Base-by-base conservation (phyloP, 2,329 filamentous ascomycete genomes). In the Colletotrichum camelliae region DNA sequence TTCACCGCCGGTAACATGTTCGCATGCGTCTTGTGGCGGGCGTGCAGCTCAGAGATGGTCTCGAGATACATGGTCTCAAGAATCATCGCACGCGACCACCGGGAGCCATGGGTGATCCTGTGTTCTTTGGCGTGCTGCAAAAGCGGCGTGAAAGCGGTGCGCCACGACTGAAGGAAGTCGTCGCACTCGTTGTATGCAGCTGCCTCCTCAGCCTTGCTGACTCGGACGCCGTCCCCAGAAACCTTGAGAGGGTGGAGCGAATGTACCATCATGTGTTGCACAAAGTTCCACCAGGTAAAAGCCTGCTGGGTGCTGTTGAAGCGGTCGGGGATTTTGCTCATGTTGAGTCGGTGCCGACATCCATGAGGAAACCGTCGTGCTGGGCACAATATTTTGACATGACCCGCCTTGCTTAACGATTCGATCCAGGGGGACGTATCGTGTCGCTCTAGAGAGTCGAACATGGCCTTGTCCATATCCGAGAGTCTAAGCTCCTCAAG, bases 31-130 rank as follows among this genome's bases (percentile, higher is more conserved):
- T 29, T 55, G 37, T 55, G 39, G 16, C 71, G 74, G 21, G 35
- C 43, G 37, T 74, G n/a, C 21, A 74, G 67, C 21, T 66, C 67
- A 12, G 74, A 48, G 24, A 77, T 24, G 27, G 60, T 70, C 62
- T 77, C 74, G 27, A 61, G 21, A 39, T 74, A 66, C 9, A 77
- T 57, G 7, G 71, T 29, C 39, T 77, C 74, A 29, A 77, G 74
- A 15, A 67, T 67, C 48, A 70, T 70, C 16, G 71, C 67, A 12
- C 65, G 72, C 52, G 73, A 67, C 64, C 71, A 77, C 9, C 48
- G 27, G 7, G 18, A 33, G 18, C 33, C 15, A 12, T 67, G n/a
- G 21, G 18, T 35, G 12, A 37, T 55, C 2, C 62, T 24, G 7
- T 43, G 21, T n/a, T 67, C 55, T n/a, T 64, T 43, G 5, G 74